These are phyloP conservation scores for Smallanthus sonchifolius DNA, from an alignment of 129 eudicot genomes.

Conservation along the genomic window DNA sequence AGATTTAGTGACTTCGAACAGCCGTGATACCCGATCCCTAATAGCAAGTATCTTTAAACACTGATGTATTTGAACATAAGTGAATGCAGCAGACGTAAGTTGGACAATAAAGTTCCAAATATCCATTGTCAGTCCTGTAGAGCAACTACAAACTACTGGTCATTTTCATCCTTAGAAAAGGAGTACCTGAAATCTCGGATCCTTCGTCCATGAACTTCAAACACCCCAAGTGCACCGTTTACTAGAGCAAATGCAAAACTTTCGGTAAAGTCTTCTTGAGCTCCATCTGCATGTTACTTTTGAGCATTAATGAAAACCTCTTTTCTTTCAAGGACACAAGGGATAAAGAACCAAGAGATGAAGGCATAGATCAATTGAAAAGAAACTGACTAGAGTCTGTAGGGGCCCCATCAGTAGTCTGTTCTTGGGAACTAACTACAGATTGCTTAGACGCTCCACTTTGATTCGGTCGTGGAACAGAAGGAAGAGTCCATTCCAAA, in stretches of 20 bases:
- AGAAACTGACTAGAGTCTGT: conserved; percentile 62
- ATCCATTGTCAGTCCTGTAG: background rate
- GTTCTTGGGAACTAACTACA: conserved; percentile 48
- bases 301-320: conserved; percentile 20
- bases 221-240: conserved; percentile 97
- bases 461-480: conserved; percentile 77
- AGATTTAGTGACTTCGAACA: too few relatives aligned
- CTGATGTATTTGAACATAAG: background rate
- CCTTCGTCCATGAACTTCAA: conserved; percentile 97
- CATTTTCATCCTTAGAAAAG: background rate
- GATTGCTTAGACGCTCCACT: conserved; percentile 54
- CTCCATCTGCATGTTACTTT: conserved; percentile 53
- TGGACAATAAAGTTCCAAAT: background rate
- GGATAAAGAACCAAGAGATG: background rate
- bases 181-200: conserved; percentile 87
- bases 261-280: conserved; percentile 93
- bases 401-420: conserved; percentile 34
- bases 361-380: conserved; percentile 3
- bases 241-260: conserved; percentile 92
- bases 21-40: too few relatives aligned
- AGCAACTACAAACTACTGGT: background rate
- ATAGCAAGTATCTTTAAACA: background rate
- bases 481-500: conserved; percentile 96
- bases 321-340: background rate
- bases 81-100: background rate